A percentile compares a stretch with the other conserved stretches of the same genome.
phyloP scores from a whole-genome alignment of 2,329 filamentous ascomycete genomes.

The Mycogone perniciosa region DNA sequence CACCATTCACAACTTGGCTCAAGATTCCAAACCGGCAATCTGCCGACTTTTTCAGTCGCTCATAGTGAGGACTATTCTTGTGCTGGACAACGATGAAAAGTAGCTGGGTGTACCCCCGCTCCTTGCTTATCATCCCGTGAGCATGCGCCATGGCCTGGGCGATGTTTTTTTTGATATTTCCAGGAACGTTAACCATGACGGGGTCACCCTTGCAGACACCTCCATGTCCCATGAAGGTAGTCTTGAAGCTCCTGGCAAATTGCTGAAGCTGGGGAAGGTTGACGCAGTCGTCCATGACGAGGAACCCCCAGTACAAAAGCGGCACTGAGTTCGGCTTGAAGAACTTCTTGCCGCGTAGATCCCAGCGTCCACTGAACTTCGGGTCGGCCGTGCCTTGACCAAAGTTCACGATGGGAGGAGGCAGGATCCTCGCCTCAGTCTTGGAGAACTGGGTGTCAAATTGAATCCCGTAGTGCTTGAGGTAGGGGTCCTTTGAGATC shows the following conservation, averaged over 20 bases:
- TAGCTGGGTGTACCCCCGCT: conserved; percentile 59
- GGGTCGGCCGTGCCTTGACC: conserved; percentile 53
- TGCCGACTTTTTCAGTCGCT: conserved; percentile 79
- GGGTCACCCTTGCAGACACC: conserved; percentile 35
- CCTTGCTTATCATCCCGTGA: conserved; percentile 45
- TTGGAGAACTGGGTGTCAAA: conserved; percentile 59
- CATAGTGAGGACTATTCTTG: conserved; percentile 67
- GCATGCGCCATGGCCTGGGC: conserved; percentile 44
- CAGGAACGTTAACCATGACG: conserved; percentile 28
- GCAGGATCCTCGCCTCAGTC: conserved; percentile 65
- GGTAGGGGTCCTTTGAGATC: conserved; percentile 63
- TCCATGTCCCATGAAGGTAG: conserved; percentile 44
- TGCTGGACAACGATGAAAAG: conserved; percentile 71
- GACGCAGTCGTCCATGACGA: conserved; percentile 54
- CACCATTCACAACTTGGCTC: conserved; percentile 72
- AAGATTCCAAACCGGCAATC: conserved; percentile 81
- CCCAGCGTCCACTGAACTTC: conserved; percentile 71
- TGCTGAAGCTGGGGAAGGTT: conserved; percentile 28
- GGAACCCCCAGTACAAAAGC: conserved; percentile 70
- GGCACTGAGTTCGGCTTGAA: conserved; percentile 53
- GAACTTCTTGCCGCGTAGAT: conserved; percentile 75
- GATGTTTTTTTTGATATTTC: conserved; percentile 31
- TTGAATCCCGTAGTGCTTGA: conserved; percentile 66
- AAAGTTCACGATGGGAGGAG: conserved; percentile 66
- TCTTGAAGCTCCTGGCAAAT: conserved; percentile 37